Percentiles rank a stretch among this genome's conserved stretches.
Evolutionary conservation across 2,329 filamentous ascomycete genomes (phyloP).

Genomic region (Pseudogymnoascus sp.): DNA sequence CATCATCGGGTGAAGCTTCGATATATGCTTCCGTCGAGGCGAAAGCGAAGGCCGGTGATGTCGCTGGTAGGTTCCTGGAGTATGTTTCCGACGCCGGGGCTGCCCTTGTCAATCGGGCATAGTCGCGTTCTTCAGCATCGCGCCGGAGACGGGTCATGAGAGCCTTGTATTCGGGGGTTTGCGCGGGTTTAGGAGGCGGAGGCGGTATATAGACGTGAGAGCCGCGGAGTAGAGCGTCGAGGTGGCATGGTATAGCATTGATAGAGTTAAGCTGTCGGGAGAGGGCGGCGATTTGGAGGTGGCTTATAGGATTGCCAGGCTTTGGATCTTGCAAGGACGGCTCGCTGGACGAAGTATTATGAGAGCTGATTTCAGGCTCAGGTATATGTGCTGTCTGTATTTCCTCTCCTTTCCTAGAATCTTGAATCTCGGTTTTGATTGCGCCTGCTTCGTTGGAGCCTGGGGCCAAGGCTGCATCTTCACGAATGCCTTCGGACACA

Average conservation of each 20-base stretch:
- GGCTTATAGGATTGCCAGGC: slow-evolving; percentile 61
- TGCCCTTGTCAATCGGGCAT: slow-evolving; percentile 70
- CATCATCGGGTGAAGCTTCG: slow-evolving; percentile 43
- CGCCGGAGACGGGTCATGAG: slow-evolving; percentile 78
- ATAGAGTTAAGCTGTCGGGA: slow-evolving; percentile 42
- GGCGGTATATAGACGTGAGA: slow-evolving; percentile 68
- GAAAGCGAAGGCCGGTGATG: slow-evolving; percentile 45
- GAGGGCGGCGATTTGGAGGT: slow-evolving; percentile 57
- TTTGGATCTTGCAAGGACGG: slow-evolving; percentile 36
- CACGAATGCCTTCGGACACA: slow-evolving; percentile 8
- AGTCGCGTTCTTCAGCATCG: slow-evolving; percentile 73
- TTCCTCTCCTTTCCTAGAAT: not conserved
- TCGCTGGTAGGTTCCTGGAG: slow-evolving; percentile 46
- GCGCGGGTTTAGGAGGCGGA: slow-evolving; percentile 58
- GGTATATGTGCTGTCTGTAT: not conserved
- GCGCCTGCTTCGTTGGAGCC: slow-evolving; percentile 8
- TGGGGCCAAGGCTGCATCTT: slow-evolving; percentile 4
- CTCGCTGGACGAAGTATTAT: slow-evolving; percentile 25
- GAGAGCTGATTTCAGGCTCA: not conserved
- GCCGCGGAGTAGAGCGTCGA: slow-evolving; percentile 65
- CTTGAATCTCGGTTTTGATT: not conserved
- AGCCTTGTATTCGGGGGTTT: slow-evolving; percentile 76
- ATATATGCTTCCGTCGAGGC: slow-evolving; percentile 41
- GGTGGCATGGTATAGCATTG: slow-evolving; percentile 33
- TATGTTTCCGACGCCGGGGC: slow-evolving; percentile 47